phyloP scores from a whole-genome alignment of 805 yeast species.

The Yamadazyma nakazawae region DNA sequence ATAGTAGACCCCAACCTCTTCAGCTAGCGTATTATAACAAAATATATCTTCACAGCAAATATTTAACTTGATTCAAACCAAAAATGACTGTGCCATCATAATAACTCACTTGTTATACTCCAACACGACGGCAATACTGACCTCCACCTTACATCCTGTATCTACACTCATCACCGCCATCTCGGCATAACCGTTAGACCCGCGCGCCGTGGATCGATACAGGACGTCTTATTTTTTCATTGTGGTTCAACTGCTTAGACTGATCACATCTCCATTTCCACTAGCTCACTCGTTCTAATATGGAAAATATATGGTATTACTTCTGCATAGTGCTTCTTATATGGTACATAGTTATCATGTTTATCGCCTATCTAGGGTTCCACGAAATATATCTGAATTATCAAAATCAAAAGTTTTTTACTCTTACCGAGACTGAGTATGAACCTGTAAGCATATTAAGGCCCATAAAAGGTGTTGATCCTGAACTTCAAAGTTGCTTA shows the following conservation, averaged over 20 bases:
- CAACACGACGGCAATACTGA: too few species aligned
- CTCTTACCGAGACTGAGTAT: neutral
- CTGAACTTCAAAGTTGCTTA: constrained; percentile 66
- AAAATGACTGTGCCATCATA: too few species aligned
- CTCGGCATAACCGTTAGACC: neutral
- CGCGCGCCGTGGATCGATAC: neutral
- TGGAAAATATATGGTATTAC: constrained; percentile 2
- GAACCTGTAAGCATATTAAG: constrained; percentile 68
- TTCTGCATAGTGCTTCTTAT: constrained; percentile 11
- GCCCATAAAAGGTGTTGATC: constrained; percentile 82
- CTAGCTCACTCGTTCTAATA: neutral
- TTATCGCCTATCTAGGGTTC: constrained; percentile 39
- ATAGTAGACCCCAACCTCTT: too few species aligned
- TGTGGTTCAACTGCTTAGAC: neutral
- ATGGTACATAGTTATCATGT: constrained; percentile 40
- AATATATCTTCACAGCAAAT: too few species aligned
- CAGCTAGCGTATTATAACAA: too few species aligned
- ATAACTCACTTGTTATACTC: too few species aligned
- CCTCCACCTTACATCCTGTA: too few species aligned
- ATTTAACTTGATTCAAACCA: too few species aligned
- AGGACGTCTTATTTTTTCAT: constrained; percentile 2
- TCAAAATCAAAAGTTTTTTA: constrained; percentile 12
- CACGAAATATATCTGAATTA: constrained; percentile 34
- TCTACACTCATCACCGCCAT: neutral
- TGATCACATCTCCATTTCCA: neutral